Conservation (phyloP, 2,329 filamentous ascomycete species). For the Ilyonectria robusta region DNA sequence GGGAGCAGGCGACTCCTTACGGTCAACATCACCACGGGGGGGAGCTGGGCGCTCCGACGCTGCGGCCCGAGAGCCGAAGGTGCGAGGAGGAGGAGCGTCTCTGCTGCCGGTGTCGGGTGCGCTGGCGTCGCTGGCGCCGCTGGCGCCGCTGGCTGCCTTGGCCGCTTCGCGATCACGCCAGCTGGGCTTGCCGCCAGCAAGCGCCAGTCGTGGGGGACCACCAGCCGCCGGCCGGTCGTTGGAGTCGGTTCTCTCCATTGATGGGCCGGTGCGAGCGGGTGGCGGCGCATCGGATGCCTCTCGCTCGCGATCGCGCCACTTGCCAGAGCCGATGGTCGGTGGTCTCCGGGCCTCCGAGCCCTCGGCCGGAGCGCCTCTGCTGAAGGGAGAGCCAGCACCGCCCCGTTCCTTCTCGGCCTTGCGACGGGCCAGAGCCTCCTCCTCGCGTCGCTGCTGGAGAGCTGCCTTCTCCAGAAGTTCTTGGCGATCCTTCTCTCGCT, state of each 20-base stretch:
- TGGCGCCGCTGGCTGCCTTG: constrained; percentile 52
- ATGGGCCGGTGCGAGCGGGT: constrained; percentile 45
- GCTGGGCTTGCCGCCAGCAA: constrained; percentile 72
- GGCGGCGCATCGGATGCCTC: constrained; percentile 44
- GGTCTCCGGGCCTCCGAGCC: constrained; percentile 52
- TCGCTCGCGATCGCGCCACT: constrained; percentile 61
- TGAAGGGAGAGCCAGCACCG: constrained; percentile 2
- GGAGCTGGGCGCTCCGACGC: constrained; percentile 58
- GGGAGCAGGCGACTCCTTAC: constrained; percentile 59
- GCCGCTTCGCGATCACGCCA: constrained; percentile 82
- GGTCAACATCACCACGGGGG: constrained; percentile 46
- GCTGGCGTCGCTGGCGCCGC: constrained; percentile 53
- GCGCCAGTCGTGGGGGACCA: constrained; percentile 73
- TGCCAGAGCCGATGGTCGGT: constrained; percentile 54
- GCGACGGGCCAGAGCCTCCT: constrained; percentile 86
- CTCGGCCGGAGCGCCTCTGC: constrained; percentile 47
- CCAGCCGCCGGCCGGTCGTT: constrained; percentile 57
- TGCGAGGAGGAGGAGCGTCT: constrained; percentile 55
- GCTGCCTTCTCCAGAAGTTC: constrained; percentile 76
- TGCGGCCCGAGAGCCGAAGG: constrained; percentile 55
- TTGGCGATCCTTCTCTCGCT: constrained; percentile 77
- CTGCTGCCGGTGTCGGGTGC: constrained; percentile 41
- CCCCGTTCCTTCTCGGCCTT: constrained; percentile 74
- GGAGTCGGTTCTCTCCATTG: constrained; percentile 64
- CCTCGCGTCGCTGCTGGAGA: constrained; percentile 85